Percentiles rank a stretch among this genome's conserved stretches.
phyloP scores from a whole-genome alignment of 1,284 basidiomycete species.

The Schizophyllum amplum region DNA sequence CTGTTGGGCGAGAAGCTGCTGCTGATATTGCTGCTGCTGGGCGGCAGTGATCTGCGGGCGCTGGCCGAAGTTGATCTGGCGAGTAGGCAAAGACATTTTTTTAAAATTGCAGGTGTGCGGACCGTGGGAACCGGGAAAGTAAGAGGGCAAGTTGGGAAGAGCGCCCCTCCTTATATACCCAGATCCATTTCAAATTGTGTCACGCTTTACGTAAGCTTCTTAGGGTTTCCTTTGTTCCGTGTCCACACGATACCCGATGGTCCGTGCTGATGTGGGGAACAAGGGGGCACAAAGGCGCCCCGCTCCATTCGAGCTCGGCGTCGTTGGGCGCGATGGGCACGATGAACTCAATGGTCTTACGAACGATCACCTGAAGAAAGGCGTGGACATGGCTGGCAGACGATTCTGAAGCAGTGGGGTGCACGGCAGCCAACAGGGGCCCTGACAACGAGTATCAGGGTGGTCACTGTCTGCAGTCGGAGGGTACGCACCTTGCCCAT shows the following conservation, averaged over 20 bases:
- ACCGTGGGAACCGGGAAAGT: background rate
- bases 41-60: background rate
- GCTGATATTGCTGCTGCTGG: background rate
- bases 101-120: background rate
- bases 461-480: no score
- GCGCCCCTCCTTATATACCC: background rate
- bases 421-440: no score
- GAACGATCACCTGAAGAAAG: background rate
- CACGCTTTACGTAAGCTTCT: background rate
- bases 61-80: background rate
- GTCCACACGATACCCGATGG: background rate
- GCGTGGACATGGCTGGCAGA: background rate
- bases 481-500: background rate
- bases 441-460: background rate
- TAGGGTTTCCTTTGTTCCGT: background rate
- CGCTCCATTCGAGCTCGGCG: background rate
- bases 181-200: background rate
- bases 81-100: background rate
- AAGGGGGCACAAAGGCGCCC: background rate
- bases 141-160: background rate
- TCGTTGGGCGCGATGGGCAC: background rate
- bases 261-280: no score
- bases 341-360: background rate
- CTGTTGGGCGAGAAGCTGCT: background rate
- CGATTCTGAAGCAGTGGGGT: no score